Evolutionary conservation across 441 rosid genomes (phyloP).

Genomic region (Mallotus repandus): DNA sequence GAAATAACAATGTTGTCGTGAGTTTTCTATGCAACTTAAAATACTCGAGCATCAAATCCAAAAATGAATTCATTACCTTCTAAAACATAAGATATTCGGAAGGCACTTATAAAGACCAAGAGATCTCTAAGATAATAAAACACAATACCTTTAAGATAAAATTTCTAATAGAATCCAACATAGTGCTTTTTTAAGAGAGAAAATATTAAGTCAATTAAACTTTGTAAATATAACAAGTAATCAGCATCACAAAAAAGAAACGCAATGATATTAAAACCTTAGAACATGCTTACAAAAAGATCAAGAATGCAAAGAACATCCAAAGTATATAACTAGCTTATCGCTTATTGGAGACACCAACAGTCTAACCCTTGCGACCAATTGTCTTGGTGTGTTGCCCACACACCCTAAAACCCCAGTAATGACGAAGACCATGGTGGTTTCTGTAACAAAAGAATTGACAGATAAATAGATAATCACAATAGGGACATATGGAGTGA

Average conservation of each 20-base stretch:
- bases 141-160: too few relatives aligned
- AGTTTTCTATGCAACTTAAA: too few relatives aligned
- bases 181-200: neutral
- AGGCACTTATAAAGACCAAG: too few relatives aligned
- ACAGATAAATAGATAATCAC: neutral
- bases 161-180: too few relatives aligned
- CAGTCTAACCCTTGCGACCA: slow-evolving; percentile 95
- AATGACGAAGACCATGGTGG: slow-evolving; percentile 91
- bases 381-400: too few relatives aligned
- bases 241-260: slow-evolving; percentile 12
- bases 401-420: slow-evolving; percentile 92
- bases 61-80: too few relatives aligned
- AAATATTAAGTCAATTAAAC: slow-evolving; percentile 8
- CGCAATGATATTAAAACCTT: neutral
- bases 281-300: neutral
- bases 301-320: neutral
- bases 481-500: neutral
- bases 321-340: slow-evolving; percentile 18
- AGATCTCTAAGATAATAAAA: too few relatives aligned
- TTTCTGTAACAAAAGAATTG: slow-evolving; percentile 39
- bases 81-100: too few relatives aligned
- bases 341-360: slow-evolving; percentile 95
- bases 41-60: too few relatives aligned
- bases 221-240: slow-evolving; percentile 3
- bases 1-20: too few relatives aligned